Evolutionary conservation across 805 yeast genomes (phyloP).

Genomic region (Allodekkera sacchari): DNA sequence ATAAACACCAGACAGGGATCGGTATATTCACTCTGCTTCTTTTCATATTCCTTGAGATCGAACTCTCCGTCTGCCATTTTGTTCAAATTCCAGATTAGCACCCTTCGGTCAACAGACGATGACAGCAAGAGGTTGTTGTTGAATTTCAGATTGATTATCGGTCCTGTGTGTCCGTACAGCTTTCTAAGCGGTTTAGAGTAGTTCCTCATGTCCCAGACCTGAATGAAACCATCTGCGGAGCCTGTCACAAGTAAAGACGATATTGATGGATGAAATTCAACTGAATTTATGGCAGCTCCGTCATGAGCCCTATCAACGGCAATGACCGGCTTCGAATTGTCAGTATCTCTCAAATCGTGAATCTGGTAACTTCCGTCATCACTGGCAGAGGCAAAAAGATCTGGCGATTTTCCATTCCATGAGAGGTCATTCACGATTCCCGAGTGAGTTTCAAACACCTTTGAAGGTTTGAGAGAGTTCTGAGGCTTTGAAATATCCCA

Average conservation of each 20-base stretch:
- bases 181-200: conserved; percentile 50
- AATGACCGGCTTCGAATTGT: conserved; percentile 31
- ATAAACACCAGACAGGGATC: conserved; percentile 74
- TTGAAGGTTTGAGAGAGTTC: conserved; percentile 31
- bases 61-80: conserved; percentile 49
- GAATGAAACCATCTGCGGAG: conserved; percentile 66
- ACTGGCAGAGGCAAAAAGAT: conserved; percentile 59
- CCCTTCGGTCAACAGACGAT: conserved; percentile 57
- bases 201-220: conserved; percentile 69
- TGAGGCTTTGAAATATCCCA: conserved; percentile 47
- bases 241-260: conserved; percentile 63
- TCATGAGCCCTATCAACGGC: conserved; percentile 40
- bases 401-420: conserved; percentile 37
- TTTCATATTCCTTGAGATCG: conserved; percentile 42
- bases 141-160: conserved; percentile 51
- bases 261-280: conserved; percentile 54
- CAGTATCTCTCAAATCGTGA: conserved; percentile 42
- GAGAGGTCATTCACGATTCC: conserved; percentile 62
- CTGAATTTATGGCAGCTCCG: conserved; percentile 54
- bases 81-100: conserved; percentile 66
- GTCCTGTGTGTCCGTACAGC: conserved; percentile 56
- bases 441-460: conserved; percentile 40
- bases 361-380: conserved; percentile 60
- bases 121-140: conserved; percentile 41
- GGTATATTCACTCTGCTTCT: conserved; percentile 43